These are phyloP conservation scores for Singerocomus inundabilis DNA, from an alignment of 1,284 basidiomycete genomes.

Conservation along the genomic window DNA sequence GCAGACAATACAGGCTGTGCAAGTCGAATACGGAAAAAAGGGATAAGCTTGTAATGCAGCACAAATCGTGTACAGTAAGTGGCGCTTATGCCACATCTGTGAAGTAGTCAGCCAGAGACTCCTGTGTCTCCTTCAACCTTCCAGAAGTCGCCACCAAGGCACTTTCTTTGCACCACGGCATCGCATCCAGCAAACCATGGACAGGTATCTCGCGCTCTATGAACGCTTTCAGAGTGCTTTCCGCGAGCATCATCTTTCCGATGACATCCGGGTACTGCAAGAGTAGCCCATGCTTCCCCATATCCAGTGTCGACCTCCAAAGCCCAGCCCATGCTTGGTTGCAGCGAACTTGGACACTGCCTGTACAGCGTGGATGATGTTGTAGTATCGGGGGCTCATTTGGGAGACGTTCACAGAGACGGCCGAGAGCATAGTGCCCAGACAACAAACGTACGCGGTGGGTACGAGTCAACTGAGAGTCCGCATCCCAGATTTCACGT, in stretches of 20 bases:
- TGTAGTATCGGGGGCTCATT: slow-evolving; percentile 37
- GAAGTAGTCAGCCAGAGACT: slow-evolving; percentile 39
- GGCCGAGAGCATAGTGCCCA: slow-evolving; percentile 43
- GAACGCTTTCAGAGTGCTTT: slow-evolving; percentile 41
- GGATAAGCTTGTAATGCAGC: neutral
- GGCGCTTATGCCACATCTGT: slow-evolving; percentile 31
- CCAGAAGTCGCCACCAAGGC: slow-evolving; percentile 34
- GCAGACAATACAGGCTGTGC: slow-evolving; percentile 7
- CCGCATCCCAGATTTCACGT: slow-evolving; percentile 41
- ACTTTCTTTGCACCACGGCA: slow-evolving; percentile 40
- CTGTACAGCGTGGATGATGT: slow-evolving; percentile 40
- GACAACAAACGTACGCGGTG: slow-evolving; percentile 43
- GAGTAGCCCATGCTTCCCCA: slow-evolving; percentile 35
- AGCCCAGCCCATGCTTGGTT: slow-evolving; percentile 41
- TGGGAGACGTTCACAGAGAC: slow-evolving; percentile 42
- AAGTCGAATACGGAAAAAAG: neutral
- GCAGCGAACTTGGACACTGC: slow-evolving; percentile 39
- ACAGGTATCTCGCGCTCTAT: slow-evolving; percentile 41
- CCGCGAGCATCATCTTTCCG: slow-evolving; percentile 40
- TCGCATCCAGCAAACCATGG: slow-evolving; percentile 39
- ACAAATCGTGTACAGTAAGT: neutral
- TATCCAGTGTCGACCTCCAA: slow-evolving; percentile 41
- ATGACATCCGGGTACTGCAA: slow-evolving; percentile 41
- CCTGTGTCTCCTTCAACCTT: slow-evolving; percentile 39
- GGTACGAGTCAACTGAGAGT: slow-evolving; percentile 36